Conservation (phyloP, 2,329 filamentous ascomycete species). For the Pseudogymnoascus sp. region DNA sequence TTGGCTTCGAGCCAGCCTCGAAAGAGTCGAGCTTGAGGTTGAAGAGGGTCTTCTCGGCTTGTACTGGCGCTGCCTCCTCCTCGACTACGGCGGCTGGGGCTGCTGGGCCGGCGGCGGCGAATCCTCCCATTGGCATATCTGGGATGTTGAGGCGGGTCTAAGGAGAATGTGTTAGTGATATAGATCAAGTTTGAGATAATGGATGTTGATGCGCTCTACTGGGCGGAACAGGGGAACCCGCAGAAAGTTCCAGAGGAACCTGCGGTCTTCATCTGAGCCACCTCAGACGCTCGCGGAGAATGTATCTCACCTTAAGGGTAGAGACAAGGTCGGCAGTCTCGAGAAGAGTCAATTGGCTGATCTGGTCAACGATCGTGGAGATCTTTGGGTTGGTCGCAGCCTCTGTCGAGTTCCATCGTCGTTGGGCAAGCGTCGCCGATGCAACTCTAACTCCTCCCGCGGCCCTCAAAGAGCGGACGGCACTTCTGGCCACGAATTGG, state of each 20-base stretch:
- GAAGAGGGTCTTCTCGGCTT: slow-evolving; percentile 96
- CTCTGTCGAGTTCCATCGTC: slow-evolving; percentile 81
- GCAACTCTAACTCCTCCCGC: slow-evolving; percentile 38
- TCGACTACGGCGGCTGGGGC: slow-evolving; percentile 63
- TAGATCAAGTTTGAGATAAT: neutral
- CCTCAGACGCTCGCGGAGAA: neutral
- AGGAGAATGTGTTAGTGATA: slow-evolving; percentile 9
- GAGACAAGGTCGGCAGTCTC: slow-evolving; percentile 96
- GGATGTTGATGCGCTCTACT: neutral
- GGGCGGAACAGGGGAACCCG: neutral
- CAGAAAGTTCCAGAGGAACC: neutral
- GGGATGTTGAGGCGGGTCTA: slow-evolving; percentile 94
- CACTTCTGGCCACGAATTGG: slow-evolving; percentile 56
- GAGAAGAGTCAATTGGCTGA: slow-evolving; percentile 92
- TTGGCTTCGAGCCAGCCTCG: slow-evolving; percentile 83
- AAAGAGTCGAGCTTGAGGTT: slow-evolving; percentile 89
- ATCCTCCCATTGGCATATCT: slow-evolving; percentile 90
- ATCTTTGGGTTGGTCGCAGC: slow-evolving; percentile 80
- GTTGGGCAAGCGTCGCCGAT: slow-evolving; percentile 36
- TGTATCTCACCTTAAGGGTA: slow-evolving; percentile 69
- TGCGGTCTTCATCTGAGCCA: neutral
- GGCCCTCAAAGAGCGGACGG: slow-evolving; percentile 52
- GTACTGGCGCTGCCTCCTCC: slow-evolving; percentile 77
- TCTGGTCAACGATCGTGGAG: slow-evolving; percentile 89
- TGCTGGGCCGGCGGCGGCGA: slow-evolving; percentile 54